Percentiles rank a stretch among this genome's conserved stretches.
Conservation (phyloP, 164 flowering plant species). For the Vitis rupestris region DNA sequence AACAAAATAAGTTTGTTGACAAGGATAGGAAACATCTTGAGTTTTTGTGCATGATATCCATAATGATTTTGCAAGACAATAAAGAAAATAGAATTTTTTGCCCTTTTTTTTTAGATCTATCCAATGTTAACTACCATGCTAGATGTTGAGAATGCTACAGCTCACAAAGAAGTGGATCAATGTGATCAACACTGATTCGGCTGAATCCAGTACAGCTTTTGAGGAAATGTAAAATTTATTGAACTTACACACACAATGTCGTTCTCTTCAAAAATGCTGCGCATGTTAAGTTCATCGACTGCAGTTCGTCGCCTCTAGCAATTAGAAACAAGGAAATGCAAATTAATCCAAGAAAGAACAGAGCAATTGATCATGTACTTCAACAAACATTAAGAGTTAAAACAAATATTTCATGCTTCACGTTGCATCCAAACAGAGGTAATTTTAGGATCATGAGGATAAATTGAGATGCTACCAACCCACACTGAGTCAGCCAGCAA, state of each 20-base stretch:
- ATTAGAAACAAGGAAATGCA: constrained; percentile 14
- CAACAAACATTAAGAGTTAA: background rate
- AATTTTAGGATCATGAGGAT: background rate
- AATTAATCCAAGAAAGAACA: background rate
- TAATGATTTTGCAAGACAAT: too few species aligned
- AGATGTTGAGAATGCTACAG: background rate
- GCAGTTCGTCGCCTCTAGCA: constrained; percentile 91
- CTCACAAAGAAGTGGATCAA: background rate
- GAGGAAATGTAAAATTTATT: background rate
- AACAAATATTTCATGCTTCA: background rate
- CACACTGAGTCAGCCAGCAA: too few species aligned
- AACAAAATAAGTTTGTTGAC: too few species aligned
- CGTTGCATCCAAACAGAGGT: background rate
- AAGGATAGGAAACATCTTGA: too few species aligned
- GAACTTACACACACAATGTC: constrained; percentile 92
- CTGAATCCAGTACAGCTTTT: background rate
- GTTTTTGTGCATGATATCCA: too few species aligned
- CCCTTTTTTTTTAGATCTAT: too few species aligned
- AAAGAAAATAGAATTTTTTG: too few species aligned
- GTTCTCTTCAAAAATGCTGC: constrained; percentile 85
- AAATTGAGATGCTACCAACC: background rate
- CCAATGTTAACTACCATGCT: too few species aligned
- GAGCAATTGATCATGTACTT: too few species aligned
- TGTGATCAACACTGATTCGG: background rate
- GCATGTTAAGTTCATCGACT: constrained; percentile 97